Conservation (phyloP, 2,329 filamentous ascomycete species). For the Geoglossum cookeanum region DNA sequence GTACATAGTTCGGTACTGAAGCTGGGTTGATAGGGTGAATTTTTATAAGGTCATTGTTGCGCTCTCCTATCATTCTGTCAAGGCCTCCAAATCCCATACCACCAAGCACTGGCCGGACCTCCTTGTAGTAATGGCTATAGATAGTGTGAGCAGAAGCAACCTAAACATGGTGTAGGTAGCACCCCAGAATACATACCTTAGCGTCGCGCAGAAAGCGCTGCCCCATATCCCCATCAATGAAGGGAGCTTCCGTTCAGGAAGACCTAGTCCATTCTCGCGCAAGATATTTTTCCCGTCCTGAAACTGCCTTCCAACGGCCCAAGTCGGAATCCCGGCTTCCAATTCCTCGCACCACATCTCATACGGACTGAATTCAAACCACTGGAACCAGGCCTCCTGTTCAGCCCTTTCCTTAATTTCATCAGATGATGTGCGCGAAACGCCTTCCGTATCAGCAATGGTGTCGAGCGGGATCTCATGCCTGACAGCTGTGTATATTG, state of each 20-base stretch:
- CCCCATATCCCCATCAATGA: constrained; percentile 89
- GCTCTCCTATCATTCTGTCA: constrained; percentile 65
- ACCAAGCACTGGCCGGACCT: constrained; percentile 66
- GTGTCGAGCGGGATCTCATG: constrained; percentile 70
- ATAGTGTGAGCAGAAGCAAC: not conserved
- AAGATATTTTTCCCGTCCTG: constrained; percentile 47
- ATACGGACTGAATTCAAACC: constrained; percentile 91
- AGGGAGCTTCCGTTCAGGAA: constrained; percentile 71
- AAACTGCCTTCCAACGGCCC: constrained; percentile 76
- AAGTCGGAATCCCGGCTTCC: constrained; percentile 78
- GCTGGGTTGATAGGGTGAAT: constrained; percentile 91
- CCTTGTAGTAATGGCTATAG: constrained; percentile 76
- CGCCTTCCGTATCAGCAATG: constrained; percentile 18
- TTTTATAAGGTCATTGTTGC: constrained; percentile 69
- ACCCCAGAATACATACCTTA: constrained; percentile 20
- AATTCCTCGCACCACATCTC: constrained; percentile 94
- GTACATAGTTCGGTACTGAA: constrained; percentile 71
- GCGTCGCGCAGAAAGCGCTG: constrained; percentile 84
- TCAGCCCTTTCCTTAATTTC: constrained; percentile 31
- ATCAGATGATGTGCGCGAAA: constrained; percentile 22
- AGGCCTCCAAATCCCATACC: constrained; percentile 59
- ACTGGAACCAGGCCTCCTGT: constrained; percentile 81
- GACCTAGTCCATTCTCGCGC: constrained; percentile 43
- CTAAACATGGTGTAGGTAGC: not conserved
- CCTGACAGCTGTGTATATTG: constrained; percentile 87